A percentile compares a stretch with the other conserved stretches of the same genome.
These are phyloP conservation scores for Pontederia crassipes DNA, from an alignment of 176 grass and related monocot genomes.

Conservation along the genomic window DNA sequence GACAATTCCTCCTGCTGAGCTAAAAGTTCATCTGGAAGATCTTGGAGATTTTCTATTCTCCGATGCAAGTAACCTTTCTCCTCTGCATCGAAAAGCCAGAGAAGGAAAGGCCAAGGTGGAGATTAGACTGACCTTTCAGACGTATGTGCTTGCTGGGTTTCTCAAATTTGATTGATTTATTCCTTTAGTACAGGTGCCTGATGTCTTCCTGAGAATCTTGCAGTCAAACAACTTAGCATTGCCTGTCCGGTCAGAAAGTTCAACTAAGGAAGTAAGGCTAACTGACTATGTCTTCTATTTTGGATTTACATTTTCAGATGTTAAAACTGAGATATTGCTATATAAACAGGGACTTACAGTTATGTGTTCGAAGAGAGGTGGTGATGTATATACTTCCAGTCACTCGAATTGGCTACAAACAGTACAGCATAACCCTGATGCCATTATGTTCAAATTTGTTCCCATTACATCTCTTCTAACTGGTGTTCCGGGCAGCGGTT, in stretches of 20 bases:
- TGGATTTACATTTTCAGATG: background rate
- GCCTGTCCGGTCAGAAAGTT: slow-evolving; percentile 69
- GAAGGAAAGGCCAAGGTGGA: slow-evolving; percentile 82
- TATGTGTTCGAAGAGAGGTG: slow-evolving; percentile 88
- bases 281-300: background rate
- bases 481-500: slow-evolving; percentile 89
- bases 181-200: slow-evolving; percentile 60
- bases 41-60: slow-evolving; percentile 91
- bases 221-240: slow-evolving; percentile 69
- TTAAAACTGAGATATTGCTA: background rate
- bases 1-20: slow-evolving; percentile 54
- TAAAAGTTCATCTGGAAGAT: slow-evolving; percentile 93
- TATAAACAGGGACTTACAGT: slow-evolving; percentile 82
- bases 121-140: background rate
- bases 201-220: slow-evolving; percentile 72
- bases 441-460: slow-evolving; percentile 92
- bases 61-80: slow-evolving; percentile 59
- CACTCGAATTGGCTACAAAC: slow-evolving; percentile 94
- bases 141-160: background rate
- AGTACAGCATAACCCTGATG: slow-evolving; percentile 77
- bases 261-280: slow-evolving; percentile 73
- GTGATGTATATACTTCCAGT: slow-evolving; percentile 38
- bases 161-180: slow-evolving; percentile 19
- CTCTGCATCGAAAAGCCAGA: slow-evolving; percentile 62
- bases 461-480: slow-evolving; percentile 96